Evolutionary conservation across 2,329 filamentous ascomycete species (phyloP), one percentile per base, ranked within the genome.

Genomic region (Verticillium zaregamsianum): DNA sequence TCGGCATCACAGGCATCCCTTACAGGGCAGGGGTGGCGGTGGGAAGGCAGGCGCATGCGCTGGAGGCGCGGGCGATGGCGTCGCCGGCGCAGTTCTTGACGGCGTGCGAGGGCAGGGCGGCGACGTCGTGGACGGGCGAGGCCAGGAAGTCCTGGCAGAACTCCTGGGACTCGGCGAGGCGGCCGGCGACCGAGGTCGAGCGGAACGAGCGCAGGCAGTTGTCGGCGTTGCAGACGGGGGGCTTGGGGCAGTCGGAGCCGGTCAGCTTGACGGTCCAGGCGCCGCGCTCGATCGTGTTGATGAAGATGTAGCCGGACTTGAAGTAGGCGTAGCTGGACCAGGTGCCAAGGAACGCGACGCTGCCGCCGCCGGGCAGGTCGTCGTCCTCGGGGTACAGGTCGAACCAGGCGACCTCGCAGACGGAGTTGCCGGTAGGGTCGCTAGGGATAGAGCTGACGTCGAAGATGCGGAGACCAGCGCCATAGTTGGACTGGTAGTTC

Each of bases 281-380:
- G 58, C 82, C 82, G 6, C 80, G 72, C 71, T 84, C 81, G 61
- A 83, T 84, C 3, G 77, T 81, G 70, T 84, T 83, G 64, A 84
- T 68, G 8, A 83, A 74, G 61, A 84, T 76, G 65, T 77, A 78
- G 2, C 81, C 82, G 1, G 75, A 79, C 66, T 76, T 76, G 68
- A 83, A 84, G 64, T 71, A 77, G 1, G 79, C 78, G 63, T 81
- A 84, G 58, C 76, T 76, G 31, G 75, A 79, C 81, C 81, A 84
- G 1, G 78, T 78, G 4, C 76, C 80, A 45, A 31, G n/a, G 54
- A 80, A 81, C 0, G 72, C 70, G 9, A 80, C 73, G 3, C 63
- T 59, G 2, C 80, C 77, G 49, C 77, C 74, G 9, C 71, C 68
- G 4, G 71, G 66, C n/a, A 69, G 59, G 31, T 68, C 65, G 54